Conservation (phyloP, 345 rosid genomes). For the Populus davidiana region DNA sequence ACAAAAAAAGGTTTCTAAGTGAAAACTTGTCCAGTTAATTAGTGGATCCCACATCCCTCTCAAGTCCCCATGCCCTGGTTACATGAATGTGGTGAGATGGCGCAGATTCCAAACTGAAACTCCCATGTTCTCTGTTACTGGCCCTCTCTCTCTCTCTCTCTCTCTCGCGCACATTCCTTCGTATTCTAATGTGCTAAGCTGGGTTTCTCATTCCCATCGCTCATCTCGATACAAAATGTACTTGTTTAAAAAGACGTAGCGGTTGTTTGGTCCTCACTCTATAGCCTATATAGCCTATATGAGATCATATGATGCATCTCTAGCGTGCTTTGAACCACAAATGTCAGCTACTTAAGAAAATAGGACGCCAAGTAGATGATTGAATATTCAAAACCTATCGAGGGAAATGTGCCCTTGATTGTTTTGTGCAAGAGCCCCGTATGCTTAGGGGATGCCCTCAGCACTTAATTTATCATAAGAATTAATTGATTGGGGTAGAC, state of each 20-base stretch:
- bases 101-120: conserved; percentile 31
- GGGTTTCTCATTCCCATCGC: conserved; percentile 13
- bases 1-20: background rate
- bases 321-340: background rate
- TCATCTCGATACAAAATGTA: background rate
- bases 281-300: background rate
- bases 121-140: conserved; percentile 28
- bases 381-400: conserved; percentile 15
- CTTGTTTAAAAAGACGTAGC: background rate
- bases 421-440: conserved; percentile 3
- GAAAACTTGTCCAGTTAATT: background rate
- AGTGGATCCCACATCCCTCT: background rate
- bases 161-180: conserved; percentile 24
- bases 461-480: background rate
- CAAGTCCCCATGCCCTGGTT: conserved; percentile 19
- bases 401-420: conserved; percentile 17
- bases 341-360: background rate
- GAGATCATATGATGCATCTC: background rate
- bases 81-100: conserved; percentile 18
- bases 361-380: background rate
- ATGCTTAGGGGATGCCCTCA: conserved; percentile 11
- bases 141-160: conserved; percentile 3
- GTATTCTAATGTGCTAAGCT: conserved; percentile 11
- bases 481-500: conserved; percentile 27
- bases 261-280: background rate